Conservation (phyloP, 2,329 filamentous ascomycete species). For the Phialocephala sp. region DNA sequence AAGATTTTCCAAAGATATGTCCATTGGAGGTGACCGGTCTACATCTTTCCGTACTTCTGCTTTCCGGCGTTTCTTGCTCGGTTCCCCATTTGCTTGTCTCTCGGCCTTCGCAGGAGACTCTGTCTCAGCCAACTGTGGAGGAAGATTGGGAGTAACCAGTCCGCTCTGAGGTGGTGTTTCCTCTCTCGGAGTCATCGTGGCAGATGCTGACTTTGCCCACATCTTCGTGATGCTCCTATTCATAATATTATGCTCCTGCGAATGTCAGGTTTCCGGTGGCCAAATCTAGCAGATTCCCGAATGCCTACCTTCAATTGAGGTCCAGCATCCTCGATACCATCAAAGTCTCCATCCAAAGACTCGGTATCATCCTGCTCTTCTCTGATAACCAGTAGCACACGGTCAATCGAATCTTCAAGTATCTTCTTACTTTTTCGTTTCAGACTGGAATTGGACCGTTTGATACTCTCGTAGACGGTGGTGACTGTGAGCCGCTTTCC, state of each 20-base stretch:
- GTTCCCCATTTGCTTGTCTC: conserved; percentile 68
- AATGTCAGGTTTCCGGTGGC: conserved; percentile 28
- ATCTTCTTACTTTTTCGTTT: conserved; percentile 81
- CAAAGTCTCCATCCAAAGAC: conserved; percentile 55
- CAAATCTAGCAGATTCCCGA: conserved; percentile 5
- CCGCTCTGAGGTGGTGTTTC: conserved; percentile 29
- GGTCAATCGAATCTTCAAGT: conserved; percentile 84
- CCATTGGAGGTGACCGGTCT: conserved; percentile 68
- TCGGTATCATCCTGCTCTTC: conserved; percentile 53
- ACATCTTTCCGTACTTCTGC: conserved; percentile 55
- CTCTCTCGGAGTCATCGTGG: conserved; percentile 32
- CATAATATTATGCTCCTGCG: conserved; percentile 63
- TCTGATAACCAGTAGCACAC: conserved; percentile 76
- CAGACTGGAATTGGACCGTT: conserved; percentile 84
- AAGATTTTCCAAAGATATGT: conserved; percentile 72
- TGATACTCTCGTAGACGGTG: conserved; percentile 78
- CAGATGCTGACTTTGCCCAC: conserved; percentile 53
- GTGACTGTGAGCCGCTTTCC: conserved; percentile 59
- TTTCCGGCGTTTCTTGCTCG: conserved; percentile 69
- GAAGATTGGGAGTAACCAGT: conserved; percentile 29
- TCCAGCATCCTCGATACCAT: conserved; percentile 49
- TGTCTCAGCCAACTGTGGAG: conserved; percentile 33
- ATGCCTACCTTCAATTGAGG: conserved; percentile 38
- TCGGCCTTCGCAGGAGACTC: conserved; percentile 47
- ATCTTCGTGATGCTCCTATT: conserved; percentile 68